A percentile compares a stretch with the other conserved stretches of the same genome.
Conservation (phyloP, 2,329 filamentous ascomycete genomes). For the Cyphellophora europaea region DNA sequence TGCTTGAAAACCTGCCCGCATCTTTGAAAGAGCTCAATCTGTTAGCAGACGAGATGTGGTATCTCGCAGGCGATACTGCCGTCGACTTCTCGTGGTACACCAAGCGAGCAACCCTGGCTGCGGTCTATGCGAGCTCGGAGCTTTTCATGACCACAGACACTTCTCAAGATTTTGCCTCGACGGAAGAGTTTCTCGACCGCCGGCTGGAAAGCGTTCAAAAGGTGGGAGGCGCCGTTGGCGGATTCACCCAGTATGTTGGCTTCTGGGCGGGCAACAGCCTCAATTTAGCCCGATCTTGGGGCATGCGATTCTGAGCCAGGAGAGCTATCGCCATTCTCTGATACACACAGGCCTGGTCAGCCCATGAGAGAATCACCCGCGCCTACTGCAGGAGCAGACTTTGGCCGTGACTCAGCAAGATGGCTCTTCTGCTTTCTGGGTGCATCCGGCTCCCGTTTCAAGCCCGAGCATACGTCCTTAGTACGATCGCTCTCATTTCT, state of each 20-base stretch:
- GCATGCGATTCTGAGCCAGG: constrained; percentile 56
- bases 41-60: constrained; percentile 88
- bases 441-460: no score
- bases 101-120: constrained; percentile 53
- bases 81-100: constrained; percentile 88
- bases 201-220: constrained; percentile 61
- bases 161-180: constrained; percentile 64
- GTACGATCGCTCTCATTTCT: no score
- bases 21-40: constrained; percentile 70
- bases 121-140: constrained; percentile 70
- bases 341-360: no score
- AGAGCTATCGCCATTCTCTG: no score
- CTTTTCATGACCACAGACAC: constrained; percentile 89
- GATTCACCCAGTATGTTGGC: constrained; percentile 66
- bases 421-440: no score
- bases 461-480: no score
- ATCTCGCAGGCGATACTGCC: constrained; percentile 68
- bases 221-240: constrained; percentile 53
- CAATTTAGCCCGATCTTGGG: constrained; percentile 81
- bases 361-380: no score
- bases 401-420: no score
- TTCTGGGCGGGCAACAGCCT: constrained; percentile 70
- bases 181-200: constrained; percentile 68
- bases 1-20: constrained; percentile 65
- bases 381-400: no score